Conservation (phyloP, 1,139 yeast species). For the Zygosaccharomyces pseudobailii region DNA sequence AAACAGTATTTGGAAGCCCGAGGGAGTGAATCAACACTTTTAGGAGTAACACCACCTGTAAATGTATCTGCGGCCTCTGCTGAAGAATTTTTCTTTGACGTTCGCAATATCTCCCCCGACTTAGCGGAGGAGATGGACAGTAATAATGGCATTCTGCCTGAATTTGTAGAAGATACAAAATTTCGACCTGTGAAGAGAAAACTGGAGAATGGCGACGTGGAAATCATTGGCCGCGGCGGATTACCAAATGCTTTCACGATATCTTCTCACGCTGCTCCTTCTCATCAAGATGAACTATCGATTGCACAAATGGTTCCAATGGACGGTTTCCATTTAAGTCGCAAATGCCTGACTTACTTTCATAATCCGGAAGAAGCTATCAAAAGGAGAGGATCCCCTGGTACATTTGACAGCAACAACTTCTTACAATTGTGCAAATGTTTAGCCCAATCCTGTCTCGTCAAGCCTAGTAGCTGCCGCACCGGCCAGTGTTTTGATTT, state of each 20-base stretch:
- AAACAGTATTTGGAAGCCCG: constrained; percentile 8
- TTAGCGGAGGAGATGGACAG: constrained; percentile 30
- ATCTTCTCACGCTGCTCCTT: constrained; percentile 1
- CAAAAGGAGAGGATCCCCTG: constrained; percentile 74
- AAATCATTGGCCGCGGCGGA: constrained; percentile 37
- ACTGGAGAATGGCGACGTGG: constrained; percentile 7
- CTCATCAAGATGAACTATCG: constrained; percentile 6
- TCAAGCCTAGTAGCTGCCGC: constrained; percentile 12
- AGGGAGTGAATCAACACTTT: no score
- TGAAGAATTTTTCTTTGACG: constrained; percentile 12
- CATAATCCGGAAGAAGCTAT: constrained; percentile 54
- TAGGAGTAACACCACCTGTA: no score
- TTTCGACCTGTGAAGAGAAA: constrained; percentile 29
- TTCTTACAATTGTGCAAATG: constrained; percentile 38
- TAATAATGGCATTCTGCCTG: constrained; percentile 38
- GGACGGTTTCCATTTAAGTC: constrained; percentile 83
- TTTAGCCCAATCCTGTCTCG: constrained; percentile 24
- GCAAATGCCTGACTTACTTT: constrained; percentile 48
- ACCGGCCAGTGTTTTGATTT: constrained; percentile 12
- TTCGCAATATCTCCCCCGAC: constrained; percentile 12
- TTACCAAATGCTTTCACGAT: constrained; percentile 24
- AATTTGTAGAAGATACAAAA: constrained; percentile 46
- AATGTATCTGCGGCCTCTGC: constrained; percentile 1
- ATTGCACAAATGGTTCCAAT: constrained; percentile 48
- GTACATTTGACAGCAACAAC: constrained; percentile 65